These are phyloP conservation scores for Mycena amicta DNA, from an alignment of 768 basidiomycete genomes.

Conservation along the genomic window DNA sequence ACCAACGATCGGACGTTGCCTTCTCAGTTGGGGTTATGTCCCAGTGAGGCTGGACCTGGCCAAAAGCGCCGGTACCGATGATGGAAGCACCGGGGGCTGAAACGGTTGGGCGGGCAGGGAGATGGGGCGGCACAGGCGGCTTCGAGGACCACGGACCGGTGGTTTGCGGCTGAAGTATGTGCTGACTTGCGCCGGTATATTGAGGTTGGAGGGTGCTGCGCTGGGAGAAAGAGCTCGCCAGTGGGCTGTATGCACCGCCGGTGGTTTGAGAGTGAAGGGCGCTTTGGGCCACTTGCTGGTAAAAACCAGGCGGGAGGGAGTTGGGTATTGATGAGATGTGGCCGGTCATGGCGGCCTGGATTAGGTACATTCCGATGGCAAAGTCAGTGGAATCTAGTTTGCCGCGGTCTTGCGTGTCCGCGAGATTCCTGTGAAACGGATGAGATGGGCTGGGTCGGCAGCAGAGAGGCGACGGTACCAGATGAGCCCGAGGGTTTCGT, in stretches of 20 bases:
- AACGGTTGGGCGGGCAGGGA: conserved; percentile 43
- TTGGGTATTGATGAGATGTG: conserved; percentile 72
- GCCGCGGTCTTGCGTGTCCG: conserved; percentile 94
- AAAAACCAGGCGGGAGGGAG: conserved; percentile 78
- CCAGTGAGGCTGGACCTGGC: conserved; percentile 53
- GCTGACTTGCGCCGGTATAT: conserved; percentile 58
- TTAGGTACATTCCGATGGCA: conserved; percentile 93
- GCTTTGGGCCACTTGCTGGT: conserved; percentile 73
- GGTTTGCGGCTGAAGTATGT: conserved; percentile 46
- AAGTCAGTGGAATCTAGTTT: conserved; percentile 89
- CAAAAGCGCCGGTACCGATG: conserved; percentile 30
- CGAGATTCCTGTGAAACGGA: conserved; percentile 67
- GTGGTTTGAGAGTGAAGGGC: conserved; percentile 56
- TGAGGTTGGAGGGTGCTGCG: conserved; percentile 56
- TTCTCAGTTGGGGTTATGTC: conserved; percentile 85
- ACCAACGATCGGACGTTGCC: conserved; percentile 72
- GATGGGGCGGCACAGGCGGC: conserved; percentile 28
- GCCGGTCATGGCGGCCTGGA: conserved; percentile 88
- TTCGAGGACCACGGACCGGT: conserved; percentile 43
- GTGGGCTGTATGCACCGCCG: conserved; percentile 65
- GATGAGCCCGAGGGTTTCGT: conserved; percentile 88
- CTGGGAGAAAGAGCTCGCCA: conserved; percentile 42
- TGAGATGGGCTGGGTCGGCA: conserved; percentile 7
- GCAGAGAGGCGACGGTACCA: conserved; percentile 57
- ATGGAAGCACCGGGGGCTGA: conserved; percentile 27